These are phyloP conservation scores for Saturnispora sanitii DNA, from an alignment of 805 yeast genomes.

Conservation along the genomic window DNA sequence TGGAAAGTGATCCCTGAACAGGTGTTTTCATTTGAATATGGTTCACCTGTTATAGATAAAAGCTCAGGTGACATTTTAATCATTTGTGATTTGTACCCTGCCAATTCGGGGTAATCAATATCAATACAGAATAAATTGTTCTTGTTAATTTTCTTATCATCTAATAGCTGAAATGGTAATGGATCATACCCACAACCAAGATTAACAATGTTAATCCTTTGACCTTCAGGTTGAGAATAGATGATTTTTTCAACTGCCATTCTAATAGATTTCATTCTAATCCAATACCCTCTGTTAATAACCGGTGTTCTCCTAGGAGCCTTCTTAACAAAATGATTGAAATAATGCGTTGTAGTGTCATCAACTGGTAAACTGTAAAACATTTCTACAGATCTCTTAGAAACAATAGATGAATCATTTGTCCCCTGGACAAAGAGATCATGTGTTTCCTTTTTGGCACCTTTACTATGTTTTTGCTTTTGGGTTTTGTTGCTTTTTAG, in stretches of 20 bases:
- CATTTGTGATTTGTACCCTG: slow-evolving; percentile 43
- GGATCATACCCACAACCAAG: slow-evolving; percentile 77
- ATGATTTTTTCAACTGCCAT: slow-evolving; percentile 41
- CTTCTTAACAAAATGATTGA: slow-evolving; percentile 57
- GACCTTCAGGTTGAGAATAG: slow-evolving; percentile 15
- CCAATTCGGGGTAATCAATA: slow-evolving; percentile 66
- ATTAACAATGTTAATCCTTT: slow-evolving; percentile 38
- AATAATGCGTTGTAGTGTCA: slow-evolving; percentile 30
- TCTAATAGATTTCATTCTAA: slow-evolving; percentile 62
- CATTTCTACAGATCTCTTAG: slow-evolving; percentile 70
- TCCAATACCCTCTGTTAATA: slow-evolving; percentile 77
- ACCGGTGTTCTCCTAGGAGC: slow-evolving; percentile 67
- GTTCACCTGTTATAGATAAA: slow-evolving; percentile 33
- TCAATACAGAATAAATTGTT: slow-evolving; percentile 44
- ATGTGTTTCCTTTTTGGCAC: slow-evolving; percentile 37
- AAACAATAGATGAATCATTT: slow-evolving; percentile 73
- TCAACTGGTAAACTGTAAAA: slow-evolving; percentile 34
- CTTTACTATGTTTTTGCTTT: slow-evolving; percentile 29
- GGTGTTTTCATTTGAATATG: neutral
- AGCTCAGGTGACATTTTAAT: slow-evolving; percentile 42
- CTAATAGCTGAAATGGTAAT: slow-evolving; percentile 41
- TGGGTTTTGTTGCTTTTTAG: slow-evolving; percentile 14
- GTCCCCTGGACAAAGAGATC: slow-evolving; percentile 76
- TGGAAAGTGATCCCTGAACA: slow-evolving; percentile 24
- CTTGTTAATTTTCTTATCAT: slow-evolving; percentile 15